These are phyloP conservation scores for Creolimax fragrantissima DNA, from an alignment of 78 protist species.

Conservation along the genomic window DNA sequence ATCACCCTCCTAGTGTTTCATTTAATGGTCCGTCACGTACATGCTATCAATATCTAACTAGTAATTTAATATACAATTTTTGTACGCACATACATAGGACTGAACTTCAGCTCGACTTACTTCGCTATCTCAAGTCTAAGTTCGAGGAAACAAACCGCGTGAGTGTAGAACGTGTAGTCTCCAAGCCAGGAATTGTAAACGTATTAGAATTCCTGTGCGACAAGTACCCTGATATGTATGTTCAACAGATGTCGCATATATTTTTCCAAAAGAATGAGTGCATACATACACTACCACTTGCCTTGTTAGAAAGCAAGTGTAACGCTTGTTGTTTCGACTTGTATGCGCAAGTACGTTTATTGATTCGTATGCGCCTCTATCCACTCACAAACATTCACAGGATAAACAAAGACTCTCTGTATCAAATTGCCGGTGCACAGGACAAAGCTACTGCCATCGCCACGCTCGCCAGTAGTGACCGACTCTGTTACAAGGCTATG, in stretches of 20 bases:
- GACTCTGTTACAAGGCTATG: background rate
- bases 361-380: too few relatives aligned
- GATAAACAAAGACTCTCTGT: background rate
- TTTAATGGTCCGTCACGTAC: too few relatives aligned
- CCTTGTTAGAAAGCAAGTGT: too few relatives aligned
- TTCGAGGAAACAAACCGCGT: background rate
- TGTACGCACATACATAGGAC: background rate
- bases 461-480: background rate
- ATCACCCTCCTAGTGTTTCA: too few relatives aligned
- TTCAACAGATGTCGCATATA: background rate
- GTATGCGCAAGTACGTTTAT: too few relatives aligned
- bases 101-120: background rate
- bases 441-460: background rate
- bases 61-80: background rate
- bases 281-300: too few relatives aligned
- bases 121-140: background rate
- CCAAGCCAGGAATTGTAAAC: slow-evolving; percentile 4
- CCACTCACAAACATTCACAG: too few relatives aligned
- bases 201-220: slow-evolving; percentile 15
- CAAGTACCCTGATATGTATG: background rate
- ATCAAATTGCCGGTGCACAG: background rate
- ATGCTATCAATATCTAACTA: too few relatives aligned
- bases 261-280: too few relatives aligned
- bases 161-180: slow-evolving; percentile 18
- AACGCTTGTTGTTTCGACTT: too few relatives aligned